Conservation (phyloP, 139 green algal genomes). For the Limnomonas spitsbergensis region DNA sequence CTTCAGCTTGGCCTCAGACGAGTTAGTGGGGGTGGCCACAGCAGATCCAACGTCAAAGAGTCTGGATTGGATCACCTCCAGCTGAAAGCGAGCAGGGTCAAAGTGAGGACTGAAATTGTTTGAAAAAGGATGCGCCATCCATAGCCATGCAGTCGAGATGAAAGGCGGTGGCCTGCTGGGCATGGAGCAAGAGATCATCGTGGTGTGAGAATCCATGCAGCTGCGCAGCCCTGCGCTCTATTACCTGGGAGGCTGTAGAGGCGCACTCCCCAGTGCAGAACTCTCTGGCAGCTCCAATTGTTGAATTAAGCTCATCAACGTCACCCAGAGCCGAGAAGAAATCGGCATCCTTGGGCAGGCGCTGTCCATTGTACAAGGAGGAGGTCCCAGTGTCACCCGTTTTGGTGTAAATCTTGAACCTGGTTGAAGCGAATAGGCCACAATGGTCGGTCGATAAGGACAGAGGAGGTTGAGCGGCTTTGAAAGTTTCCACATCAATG, state of each 20-base stretch:
- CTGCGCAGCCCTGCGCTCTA: background rate
- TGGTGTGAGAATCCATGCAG: background rate
- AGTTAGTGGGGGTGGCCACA: constrained; percentile 79
- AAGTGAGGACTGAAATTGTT: too few relatives aligned
- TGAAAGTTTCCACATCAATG: too few relatives aligned
- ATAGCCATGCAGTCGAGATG: background rate
- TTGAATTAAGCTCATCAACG: constrained; percentile 89
- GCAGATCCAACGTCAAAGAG: constrained; percentile 90
- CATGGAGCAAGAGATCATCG: background rate
- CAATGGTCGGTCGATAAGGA: background rate
- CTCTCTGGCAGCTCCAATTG: background rate
- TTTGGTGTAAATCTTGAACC: constrained; percentile 89
- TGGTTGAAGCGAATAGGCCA: constrained; percentile 13
- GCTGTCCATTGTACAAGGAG: constrained; percentile 86
- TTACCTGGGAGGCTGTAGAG: background rate
- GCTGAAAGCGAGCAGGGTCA: constrained; percentile 39
- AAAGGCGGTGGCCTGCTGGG: background rate
- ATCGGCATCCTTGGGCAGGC: constrained; percentile 64
- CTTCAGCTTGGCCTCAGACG: constrained; percentile 60
- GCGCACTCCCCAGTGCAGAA: background rate
- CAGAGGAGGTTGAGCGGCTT: too few relatives aligned
- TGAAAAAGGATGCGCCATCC: too few relatives aligned
- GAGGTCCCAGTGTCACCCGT: constrained; percentile 81
- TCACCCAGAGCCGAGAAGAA: constrained; percentile 73
- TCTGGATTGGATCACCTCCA: constrained; percentile 80